These are phyloP conservation scores for Spatholobus suberectus DNA, from an alignment of 306 rosid species.

Conservation along the genomic window DNA sequence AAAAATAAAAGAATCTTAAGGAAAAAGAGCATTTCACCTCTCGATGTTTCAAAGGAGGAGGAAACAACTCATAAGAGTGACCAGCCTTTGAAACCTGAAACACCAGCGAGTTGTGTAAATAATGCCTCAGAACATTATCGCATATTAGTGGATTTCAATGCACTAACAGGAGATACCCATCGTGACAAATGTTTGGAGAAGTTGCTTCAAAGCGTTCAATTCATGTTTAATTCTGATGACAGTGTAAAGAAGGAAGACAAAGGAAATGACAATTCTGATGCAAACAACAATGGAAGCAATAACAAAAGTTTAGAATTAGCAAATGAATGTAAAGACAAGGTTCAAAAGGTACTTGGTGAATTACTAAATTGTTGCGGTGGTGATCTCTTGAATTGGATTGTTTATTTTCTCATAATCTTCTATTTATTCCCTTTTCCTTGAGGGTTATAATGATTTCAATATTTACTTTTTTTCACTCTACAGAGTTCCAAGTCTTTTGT, in stretches of 20 bases:
- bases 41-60: conserved; percentile 83
- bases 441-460: conserved; percentile 32
- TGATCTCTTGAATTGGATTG: conserved; percentile 22
- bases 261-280: conserved; percentile 55
- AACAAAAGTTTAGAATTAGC: conserved; percentile 41
- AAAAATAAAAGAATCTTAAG: conserved; percentile 68
- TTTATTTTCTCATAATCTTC: conserved; percentile 13
- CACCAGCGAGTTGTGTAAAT: conserved; percentile 69
- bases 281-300: conserved; percentile 48
- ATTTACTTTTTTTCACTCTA: conserved; percentile 32
- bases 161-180: conserved; percentile 70
- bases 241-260: conserved; percentile 50
- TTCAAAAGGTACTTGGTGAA: conserved; percentile 63
- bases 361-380: neutral
- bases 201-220: conserved; percentile 68
- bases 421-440: conserved; percentile 14
- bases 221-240: conserved; percentile 57
- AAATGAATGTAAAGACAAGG: conserved; percentile 54
- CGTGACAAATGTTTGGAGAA: conserved; percentile 87
- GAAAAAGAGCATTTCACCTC: conserved; percentile 72
- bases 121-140: conserved; percentile 63
- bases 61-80: conserved; percentile 60
- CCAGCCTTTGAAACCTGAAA: conserved; percentile 68
- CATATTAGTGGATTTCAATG: conserved; percentile 60
- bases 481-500: conserved; percentile 68